phyloP scores from a whole-genome alignment of 192 early-diverging fungal genomes.

The Podochytrium sp. region DNA sequence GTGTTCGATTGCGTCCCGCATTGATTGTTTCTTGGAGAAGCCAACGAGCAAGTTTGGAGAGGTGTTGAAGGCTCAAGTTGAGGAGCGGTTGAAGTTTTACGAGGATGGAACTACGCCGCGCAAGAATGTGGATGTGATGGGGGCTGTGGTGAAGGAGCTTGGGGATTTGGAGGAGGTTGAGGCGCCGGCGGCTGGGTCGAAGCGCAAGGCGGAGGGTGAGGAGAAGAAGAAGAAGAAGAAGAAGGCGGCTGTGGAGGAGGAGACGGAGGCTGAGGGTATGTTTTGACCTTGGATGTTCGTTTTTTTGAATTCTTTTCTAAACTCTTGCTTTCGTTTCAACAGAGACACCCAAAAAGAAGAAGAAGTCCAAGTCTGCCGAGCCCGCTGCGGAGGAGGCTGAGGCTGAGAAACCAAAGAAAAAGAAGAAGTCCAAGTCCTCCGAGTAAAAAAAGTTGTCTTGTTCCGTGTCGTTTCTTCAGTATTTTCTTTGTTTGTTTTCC shows the following conservation, averaged over 20 bases:
- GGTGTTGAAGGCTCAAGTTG: conserved; percentile 91
- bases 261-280: conserved; percentile 22
- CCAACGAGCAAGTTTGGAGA: conserved; percentile 92
- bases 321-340: neutral
- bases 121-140: conserved; percentile 94
- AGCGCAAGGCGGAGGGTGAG: conserved; percentile 42
- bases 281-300: conserved; percentile 6
- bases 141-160: conserved; percentile 63
- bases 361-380: conserved; percentile 43
- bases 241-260: conserved; percentile 64
- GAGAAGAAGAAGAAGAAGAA: conserved; percentile 34
- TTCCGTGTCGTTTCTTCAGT: too few relatives aligned
- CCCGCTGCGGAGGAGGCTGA: too few relatives aligned
- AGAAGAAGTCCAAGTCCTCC: conserved; percentile 45
- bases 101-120: conserved; percentile 84
- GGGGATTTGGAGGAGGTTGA: conserved; percentile 55
- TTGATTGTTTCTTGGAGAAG: conserved; percentile 90
- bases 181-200: neutral
- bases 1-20: conserved; percentile 93
- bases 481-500: too few relatives aligned
- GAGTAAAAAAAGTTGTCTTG: too few relatives aligned
- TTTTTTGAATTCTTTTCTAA: neutral
- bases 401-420: conserved; percentile 43
- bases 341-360: conserved; percentile 44
- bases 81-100: conserved; percentile 94